phyloP scores from a whole-genome alignment of 148 eudicot genomes.

The Tetragonia tetragonoides region DNA sequence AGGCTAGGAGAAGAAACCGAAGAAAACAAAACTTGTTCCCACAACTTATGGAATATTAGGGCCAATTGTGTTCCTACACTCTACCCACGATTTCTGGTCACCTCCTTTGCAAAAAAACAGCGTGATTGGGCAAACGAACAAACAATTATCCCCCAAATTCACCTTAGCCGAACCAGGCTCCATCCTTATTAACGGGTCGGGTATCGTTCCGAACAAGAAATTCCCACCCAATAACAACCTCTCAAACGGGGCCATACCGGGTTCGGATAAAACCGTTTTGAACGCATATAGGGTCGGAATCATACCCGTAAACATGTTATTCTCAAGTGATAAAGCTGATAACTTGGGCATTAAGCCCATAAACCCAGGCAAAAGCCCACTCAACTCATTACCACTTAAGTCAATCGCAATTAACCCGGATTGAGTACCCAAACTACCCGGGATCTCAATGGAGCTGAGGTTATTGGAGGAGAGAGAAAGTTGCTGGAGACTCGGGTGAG shows the following conservation, averaged over 20 bases:
- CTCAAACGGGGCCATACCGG: conserved; percentile 49
- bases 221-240: conserved; percentile 85
- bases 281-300: conserved; percentile 67
- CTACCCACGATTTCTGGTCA: conserved; percentile 50
- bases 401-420: conserved; percentile 70
- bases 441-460: conserved; percentile 27
- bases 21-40: background rate
- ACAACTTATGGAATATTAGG: conserved; percentile 54
- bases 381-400: conserved; percentile 52
- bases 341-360: conserved; percentile 73
- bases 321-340: conserved; percentile 62
- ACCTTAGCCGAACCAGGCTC: conserved; percentile 55
- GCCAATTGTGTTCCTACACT: conserved; percentile 55
- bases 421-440: conserved; percentile 21
- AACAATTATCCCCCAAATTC: conserved; percentile 64
- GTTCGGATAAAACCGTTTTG: conserved; percentile 43
- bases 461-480: conserved; percentile 40
- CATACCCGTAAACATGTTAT: conserved; percentile 61
- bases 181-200: conserved; percentile 53
- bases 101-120: conserved; percentile 79
- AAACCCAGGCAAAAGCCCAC: conserved; percentile 65
- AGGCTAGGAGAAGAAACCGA: background rate
- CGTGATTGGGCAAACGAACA: conserved; percentile 60
- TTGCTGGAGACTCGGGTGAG: conserved; percentile 65
- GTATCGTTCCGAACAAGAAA: conserved; percentile 71